Evolutionary conservation across 2,329 filamentous ascomycete genomes (phyloP).

Genomic region (Lecanoromycetidae sp.): DNA sequence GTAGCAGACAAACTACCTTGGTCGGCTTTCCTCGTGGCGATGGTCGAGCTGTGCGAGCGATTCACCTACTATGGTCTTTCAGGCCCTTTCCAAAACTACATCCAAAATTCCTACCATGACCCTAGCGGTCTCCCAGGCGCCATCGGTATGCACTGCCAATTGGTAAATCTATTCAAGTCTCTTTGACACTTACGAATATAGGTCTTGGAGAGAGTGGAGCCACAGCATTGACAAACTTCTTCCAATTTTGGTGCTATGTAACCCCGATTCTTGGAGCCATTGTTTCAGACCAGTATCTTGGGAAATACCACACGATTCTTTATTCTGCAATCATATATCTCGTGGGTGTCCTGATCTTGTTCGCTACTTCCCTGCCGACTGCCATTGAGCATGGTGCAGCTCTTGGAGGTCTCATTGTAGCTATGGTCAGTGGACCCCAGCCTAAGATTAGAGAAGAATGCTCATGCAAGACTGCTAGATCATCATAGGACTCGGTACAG

Average conservation of each 20-base stretch:
- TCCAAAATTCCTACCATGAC: constrained; percentile 30
- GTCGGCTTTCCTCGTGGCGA: constrained; percentile 45
- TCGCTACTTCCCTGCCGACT: constrained; percentile 42
- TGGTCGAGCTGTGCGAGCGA: constrained; percentile 46
- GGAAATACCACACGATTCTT: constrained; percentile 49
- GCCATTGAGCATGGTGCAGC: constrained; percentile 40
- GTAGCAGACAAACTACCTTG: constrained; percentile 43
- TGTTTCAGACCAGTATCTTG: constrained; percentile 48
- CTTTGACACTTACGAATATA: constrained; percentile 7
- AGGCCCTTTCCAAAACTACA: constrained; percentile 46
- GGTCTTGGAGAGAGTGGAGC: constrained; percentile 32
- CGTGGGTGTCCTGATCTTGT: constrained; percentile 42
- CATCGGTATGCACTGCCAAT: constrained; percentile 24
- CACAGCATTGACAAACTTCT: constrained; percentile 41
- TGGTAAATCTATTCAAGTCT: neutral
- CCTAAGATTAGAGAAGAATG: neutral
- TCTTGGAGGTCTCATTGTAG: constrained; percentile 43
- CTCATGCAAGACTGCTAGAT: neutral
- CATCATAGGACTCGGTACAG: constrained; percentile 54
- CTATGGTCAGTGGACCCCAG: constrained; percentile 34
- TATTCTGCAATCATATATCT: constrained; percentile 48
- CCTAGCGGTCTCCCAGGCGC: constrained; percentile 25
- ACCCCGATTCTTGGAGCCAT: constrained; percentile 49
- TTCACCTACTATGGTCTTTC: constrained; percentile 47
- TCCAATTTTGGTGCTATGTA: constrained; percentile 44